Base-by-base conservation (phyloP, 2,329 filamentous ascomycete species). In the Domatiomyces catenatus region DNA sequence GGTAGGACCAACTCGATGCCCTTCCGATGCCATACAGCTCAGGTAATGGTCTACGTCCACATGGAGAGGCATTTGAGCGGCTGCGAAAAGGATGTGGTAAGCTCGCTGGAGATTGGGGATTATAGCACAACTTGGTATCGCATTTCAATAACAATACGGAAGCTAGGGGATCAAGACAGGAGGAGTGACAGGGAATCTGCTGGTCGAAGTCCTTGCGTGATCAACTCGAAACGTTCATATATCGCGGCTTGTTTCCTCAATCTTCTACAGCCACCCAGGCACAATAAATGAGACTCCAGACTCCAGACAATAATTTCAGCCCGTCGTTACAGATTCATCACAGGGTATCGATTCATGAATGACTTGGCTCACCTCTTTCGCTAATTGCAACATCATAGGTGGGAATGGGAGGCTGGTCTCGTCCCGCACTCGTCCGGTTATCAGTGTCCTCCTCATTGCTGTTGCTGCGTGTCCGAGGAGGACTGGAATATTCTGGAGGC, bases 301-400 rank as follows among this genome's bases (percentile, higher is more conserved):
- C 32, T 5, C 32, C 32, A 39, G 32, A 39, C 12, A 39, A 39
- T 39, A 39, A 15, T 39, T 15, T 39, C 32, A 39, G 12, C 3
- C 39, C 45, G 50, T 50, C 46, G 47, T 45, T 46, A 56, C 50
- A 51, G 50, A 51, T 57, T 48, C 49, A 49, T 39, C 28, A 50
- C 32, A 50, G 47, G 53, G 53, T 57, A 57, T 56, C 51, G 53
- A 44, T 53, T 60, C 55, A 60, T 51, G 52, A 48, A 49, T 53
- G 52, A 48, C 53, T 57, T 20, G 58, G 53, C 28, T 54, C 53
- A 39, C 54, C 57, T 47, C 48, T 54, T 50, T 69, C 66, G 47
- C 67, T 67, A 50, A 88, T 73, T 1, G 85, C 86, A 53, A 86
- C 85, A 64, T 81, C 85, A 63, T 93, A 93, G 60, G 79, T 89